phyloP scores from a whole-genome alignment of 805 yeast genomes.

The Lipomyces japonicus region DNA sequence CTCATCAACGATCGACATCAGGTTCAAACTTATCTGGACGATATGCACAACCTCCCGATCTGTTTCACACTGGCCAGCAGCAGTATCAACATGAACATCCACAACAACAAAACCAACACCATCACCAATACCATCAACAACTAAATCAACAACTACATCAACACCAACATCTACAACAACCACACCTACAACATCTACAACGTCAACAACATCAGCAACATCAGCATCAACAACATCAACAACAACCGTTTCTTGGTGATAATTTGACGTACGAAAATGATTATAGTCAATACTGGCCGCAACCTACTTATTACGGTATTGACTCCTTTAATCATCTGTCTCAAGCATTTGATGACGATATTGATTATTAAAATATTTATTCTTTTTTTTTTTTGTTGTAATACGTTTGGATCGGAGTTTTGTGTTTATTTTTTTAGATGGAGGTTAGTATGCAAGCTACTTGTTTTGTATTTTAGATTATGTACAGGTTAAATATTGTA shows the following conservation, averaged over 20 bases:
- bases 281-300: not conserved
- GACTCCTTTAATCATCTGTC: not conserved
- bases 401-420: too few species aligned
- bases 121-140: too few species aligned
- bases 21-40: too few species aligned
- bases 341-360: not conserved
- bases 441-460: not conserved
- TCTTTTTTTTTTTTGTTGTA: not conserved
- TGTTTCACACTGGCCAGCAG: not conserved
- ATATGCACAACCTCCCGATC: too few species aligned
- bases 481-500: too few species aligned
- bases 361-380: not conserved
- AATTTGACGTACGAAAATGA: not conserved
- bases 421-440: not conserved
- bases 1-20: too few species aligned
- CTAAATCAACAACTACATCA: slow-evolving; percentile 6
- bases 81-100: not conserved
- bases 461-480: not conserved
- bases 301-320: not conserved
- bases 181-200: slow-evolving; percentile 19
- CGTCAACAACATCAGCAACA: slow-evolving; percentile 27
- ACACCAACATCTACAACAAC: slow-evolving; percentile 13
- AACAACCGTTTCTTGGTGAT: not conserved
- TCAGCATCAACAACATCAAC: slow-evolving; percentile 19
- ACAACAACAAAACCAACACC: too few species aligned